Percentiles rank a stretch among this genome's conserved stretches.
phyloP scores from a whole-genome alignment of 176 grass and related monocot genomes.

The Cenchrus purpureus region DNA sequence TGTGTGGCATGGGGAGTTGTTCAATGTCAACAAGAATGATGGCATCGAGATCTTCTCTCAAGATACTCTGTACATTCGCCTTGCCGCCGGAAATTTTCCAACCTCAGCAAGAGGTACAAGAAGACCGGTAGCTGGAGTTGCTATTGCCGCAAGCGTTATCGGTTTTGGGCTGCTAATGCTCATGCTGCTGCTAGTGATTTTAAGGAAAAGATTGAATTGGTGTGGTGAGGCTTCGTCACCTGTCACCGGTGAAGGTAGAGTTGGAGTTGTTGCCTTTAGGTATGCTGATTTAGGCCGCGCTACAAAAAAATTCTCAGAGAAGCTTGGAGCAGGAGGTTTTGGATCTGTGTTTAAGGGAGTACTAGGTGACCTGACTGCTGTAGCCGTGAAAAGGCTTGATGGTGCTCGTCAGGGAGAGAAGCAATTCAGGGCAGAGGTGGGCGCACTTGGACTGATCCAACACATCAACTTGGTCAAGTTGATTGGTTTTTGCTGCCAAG shows the following conservation, averaged over 20 bases:
- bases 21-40: not conserved
- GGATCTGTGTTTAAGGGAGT: not conserved
- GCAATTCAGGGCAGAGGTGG: conserved; percentile 9
- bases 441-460: not conserved
- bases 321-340: not conserved
- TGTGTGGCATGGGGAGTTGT: not conserved
- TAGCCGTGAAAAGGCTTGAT: not conserved
- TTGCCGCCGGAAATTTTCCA: not conserved
- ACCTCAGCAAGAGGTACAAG: not conserved
- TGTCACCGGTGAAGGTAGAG: not conserved
- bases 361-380: not conserved
- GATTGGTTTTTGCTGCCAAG: conserved; percentile 8
- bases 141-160: not conserved
- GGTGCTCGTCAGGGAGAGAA: not conserved
- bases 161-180: not conserved
- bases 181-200: not conserved
- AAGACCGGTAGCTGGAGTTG: not conserved
- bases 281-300: not conserved
- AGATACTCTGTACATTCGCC: not conserved
- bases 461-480: not conserved
- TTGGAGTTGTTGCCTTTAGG: not conserved
- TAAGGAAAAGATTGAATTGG: not conserved
- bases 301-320: not conserved
- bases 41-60: not conserved
- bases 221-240: not conserved